Evolutionary conservation across 1,284 basidiomycete species (phyloP).

Genomic region (Macrocybe sp.): DNA sequence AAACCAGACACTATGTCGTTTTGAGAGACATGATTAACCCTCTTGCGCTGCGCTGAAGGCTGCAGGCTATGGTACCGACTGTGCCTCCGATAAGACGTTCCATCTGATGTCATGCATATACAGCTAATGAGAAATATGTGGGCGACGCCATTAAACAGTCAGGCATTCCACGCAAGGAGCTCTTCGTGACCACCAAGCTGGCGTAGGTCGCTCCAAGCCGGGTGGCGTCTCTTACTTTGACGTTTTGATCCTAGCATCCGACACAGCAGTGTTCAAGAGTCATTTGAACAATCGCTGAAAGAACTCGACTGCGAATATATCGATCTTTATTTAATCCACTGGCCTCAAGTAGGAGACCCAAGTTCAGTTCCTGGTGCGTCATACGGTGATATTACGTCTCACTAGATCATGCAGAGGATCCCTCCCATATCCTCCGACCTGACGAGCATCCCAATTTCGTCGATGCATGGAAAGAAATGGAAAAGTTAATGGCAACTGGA

Average conservation of each 20-base stretch:
- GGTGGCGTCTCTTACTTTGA: neutral
- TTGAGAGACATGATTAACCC: neutral
- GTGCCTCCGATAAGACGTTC: neutral
- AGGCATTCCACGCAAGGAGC: conserved; percentile 38
- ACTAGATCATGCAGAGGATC: no score
- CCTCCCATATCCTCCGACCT: conserved; percentile 22
- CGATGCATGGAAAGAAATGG: conserved; percentile 1
- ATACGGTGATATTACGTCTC: no score
- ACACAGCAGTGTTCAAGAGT: conserved; percentile 45
- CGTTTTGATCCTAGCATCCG: conserved; percentile 17
- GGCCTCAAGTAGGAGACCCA: conserved; percentile 29
- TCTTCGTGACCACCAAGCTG: conserved; percentile 49
- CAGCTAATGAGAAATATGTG: conserved; percentile 43
- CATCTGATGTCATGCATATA: conserved; percentile 1
- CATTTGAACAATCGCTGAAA: conserved; percentile 50
- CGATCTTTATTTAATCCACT: conserved; percentile 71
- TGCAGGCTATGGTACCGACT: conserved; percentile 21
- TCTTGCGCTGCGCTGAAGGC: conserved; percentile 17
- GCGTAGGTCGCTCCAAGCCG: conserved; percentile 17
- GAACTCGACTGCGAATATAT: conserved; percentile 60
- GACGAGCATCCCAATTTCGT: conserved; percentile 39
- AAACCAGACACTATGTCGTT: neutral
- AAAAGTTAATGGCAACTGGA: neutral
- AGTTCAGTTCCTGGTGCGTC: no score
- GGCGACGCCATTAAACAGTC: conserved; percentile 45